Conservation (phyloP, 306 rosid species). For the Quercus mongolica region DNA sequence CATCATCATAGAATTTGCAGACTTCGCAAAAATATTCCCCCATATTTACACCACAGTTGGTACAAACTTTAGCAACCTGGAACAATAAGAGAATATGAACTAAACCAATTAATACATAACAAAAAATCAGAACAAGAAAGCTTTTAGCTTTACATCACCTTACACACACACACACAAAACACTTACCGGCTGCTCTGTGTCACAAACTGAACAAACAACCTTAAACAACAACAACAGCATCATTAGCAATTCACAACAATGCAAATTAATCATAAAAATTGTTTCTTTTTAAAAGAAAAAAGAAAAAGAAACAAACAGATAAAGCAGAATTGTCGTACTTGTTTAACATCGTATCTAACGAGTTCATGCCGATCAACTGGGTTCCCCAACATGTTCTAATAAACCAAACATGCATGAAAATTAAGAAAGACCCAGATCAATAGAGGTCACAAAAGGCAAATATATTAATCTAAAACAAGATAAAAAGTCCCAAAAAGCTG, state of each 20-base stretch:
- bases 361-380: conserved; percentile 77
- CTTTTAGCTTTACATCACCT: neutral
- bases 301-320: neutral
- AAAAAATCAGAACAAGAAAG: neutral
- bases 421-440: conserved; percentile 31
- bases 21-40: conserved; percentile 91
- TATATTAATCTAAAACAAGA: neutral
- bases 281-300: neutral
- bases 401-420: conserved; percentile 5
- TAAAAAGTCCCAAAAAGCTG: neutral
- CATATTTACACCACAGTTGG: conserved; percentile 89
- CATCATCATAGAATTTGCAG: conserved; percentile 92
- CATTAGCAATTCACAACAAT: neutral
- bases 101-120: conserved; percentile 8
- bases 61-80: conserved; percentile 82
- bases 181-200: conserved; percentile 91
- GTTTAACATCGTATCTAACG: conserved; percentile 62
- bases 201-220: conserved; percentile 94
- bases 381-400: conserved; percentile 62
- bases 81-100: neutral
- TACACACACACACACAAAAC: conserved; percentile 10
- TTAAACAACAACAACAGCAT: conserved; percentile 37
- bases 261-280: neutral
- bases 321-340: conserved; percentile 42
- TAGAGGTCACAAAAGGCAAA: conserved; percentile 10